Percentiles rank a stretch among this genome's conserved stretches.
Evolutionary conservation across 805 yeast species (phyloP).

Genomic region (Candida lessepsii): DNA sequence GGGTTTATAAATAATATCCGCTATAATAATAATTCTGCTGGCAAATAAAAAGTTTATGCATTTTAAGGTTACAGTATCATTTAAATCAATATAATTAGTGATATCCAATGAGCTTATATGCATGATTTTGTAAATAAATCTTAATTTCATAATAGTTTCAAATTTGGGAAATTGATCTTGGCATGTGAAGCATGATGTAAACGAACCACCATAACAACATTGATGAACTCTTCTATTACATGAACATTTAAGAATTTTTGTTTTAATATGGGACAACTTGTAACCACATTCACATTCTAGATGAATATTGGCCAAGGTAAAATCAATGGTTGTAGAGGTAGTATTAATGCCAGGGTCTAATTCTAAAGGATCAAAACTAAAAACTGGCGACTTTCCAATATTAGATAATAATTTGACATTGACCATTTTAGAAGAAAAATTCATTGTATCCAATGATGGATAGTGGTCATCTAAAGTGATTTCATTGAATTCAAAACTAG

Average conservation of each 20-base stretch:
- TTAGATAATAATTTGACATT: too few species aligned
- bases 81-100: neutral
- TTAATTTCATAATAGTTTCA: neutral
- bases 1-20: neutral
- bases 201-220: conserved; percentile 1
- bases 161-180: neutral
- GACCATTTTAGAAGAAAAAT: too few species aligned
- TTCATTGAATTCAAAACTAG: neutral
- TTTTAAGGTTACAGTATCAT: neutral
- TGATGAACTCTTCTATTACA: conserved; percentile 1
- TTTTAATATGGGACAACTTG: neutral
- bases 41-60: neutral
- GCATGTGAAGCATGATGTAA: conserved; percentile 4
- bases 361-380: conserved; percentile 26
- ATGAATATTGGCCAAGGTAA: neutral
- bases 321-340: neutral
- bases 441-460: neutral
- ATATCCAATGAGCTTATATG: neutral
- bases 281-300: conserved; percentile 5
- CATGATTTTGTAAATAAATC: conserved; percentile 6
- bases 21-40: neutral
- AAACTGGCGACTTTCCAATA: neutral
- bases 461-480: neutral
- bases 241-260: neutral
- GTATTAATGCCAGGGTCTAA: neutral